phyloP scores from a whole-genome alignment of 2,329 filamentous ascomycete species.

The Neonectria sp. region DNA sequence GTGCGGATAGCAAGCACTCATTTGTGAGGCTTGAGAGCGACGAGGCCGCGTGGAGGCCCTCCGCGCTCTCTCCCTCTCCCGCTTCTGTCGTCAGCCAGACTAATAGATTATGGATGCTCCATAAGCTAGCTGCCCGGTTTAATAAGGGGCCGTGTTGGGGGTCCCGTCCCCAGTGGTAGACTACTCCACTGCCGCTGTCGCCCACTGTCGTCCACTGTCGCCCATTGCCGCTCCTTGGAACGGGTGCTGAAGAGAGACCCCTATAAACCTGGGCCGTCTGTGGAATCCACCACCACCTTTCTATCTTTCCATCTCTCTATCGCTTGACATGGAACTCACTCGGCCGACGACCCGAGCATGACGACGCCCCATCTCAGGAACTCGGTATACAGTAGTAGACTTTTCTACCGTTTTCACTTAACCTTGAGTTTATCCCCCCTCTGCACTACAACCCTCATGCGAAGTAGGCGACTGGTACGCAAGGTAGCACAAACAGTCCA shows the following conservation, averaged over 20 bases:
- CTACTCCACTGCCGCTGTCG: not conserved
- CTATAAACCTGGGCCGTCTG: not conserved
- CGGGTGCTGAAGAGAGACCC: not conserved
- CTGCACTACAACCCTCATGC: too few relatives aligned
- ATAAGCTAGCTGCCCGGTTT: not conserved
- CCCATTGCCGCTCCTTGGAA: not conserved
- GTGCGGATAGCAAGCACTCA: too few relatives aligned
- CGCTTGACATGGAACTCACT: not conserved
- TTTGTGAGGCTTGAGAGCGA: not conserved
- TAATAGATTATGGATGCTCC: too few relatives aligned
- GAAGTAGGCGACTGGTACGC: too few relatives aligned
- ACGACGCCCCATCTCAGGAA: not conserved
- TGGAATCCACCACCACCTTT: not conserved
- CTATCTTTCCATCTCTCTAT: not conserved
- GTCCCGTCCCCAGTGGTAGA: too few relatives aligned
- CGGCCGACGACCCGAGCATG: conserved; percentile 3
- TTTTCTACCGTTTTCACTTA: not conserved
- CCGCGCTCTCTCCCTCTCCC: not conserved
- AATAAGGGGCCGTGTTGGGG: not conserved
- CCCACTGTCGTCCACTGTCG: not conserved
- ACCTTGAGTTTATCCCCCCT: not conserved
- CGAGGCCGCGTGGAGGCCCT: conserved; percentile 14
- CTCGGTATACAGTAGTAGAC: not conserved
- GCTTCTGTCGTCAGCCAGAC: not conserved
- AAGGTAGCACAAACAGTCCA: not conserved